Evolutionary conservation across 371 early-diverging fungal species (phyloP).

Genomic region (Syncephalastrum racemosum): DNA sequence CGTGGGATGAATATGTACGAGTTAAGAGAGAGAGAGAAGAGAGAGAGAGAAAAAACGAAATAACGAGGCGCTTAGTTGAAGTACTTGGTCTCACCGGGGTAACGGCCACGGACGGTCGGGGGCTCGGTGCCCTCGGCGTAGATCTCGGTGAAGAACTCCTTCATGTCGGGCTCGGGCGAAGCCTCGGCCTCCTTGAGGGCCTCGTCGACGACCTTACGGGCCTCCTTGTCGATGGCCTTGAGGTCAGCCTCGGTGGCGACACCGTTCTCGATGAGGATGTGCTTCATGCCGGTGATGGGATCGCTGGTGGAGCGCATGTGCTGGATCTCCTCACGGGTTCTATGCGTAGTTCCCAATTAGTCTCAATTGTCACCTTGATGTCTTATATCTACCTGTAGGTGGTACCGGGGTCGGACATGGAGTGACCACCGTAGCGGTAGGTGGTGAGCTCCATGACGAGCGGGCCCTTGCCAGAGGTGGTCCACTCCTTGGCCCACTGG

Average conservation of each 20-base stretch:
- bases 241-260: constrained; percentile 84
- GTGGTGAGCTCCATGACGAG: constrained; percentile 97
- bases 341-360: constrained; percentile 17
- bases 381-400: constrained; percentile 50
- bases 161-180: constrained; percentile 74
- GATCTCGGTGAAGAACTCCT: constrained; percentile 81
- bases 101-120: constrained; percentile 76
- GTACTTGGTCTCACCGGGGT: constrained; percentile 69
- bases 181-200: constrained; percentile 86
- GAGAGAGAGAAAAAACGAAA: constrained; percentile 1
- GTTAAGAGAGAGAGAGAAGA: constrained; percentile 1
- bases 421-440: constrained; percentile 99
- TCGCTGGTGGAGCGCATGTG: constrained; percentile 94
- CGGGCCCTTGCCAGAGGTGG: constrained; percentile 88
- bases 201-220: constrained; percentile 81
- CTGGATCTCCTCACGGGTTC: constrained; percentile 97
- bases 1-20: no score
- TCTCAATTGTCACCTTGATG: neutral
- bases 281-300: constrained; percentile 90
- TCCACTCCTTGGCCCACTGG: constrained; percentile 84
- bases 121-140: constrained; percentile 81
- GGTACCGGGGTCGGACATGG: constrained; percentile 99
- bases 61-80: constrained; percentile 18
- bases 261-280: constrained; percentile 69
- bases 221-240: constrained; percentile 93